phyloP scores from a whole-genome alignment of 345 rosid species.

The Cardiospermum halicacabum region DNA sequence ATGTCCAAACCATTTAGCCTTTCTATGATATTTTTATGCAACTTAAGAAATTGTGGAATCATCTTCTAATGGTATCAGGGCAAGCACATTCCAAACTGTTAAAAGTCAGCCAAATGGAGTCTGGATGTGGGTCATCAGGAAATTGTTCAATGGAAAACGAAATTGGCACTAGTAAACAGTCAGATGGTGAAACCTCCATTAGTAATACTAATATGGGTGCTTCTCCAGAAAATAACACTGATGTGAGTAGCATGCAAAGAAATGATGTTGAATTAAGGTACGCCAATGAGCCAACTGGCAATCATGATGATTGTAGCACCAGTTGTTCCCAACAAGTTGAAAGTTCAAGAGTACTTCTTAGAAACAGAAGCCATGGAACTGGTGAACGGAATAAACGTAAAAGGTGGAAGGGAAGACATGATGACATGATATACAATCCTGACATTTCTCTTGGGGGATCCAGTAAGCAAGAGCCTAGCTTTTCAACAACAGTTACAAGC shows the following conservation, averaged over 20 bases:
- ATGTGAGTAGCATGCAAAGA: slow-evolving; percentile 38
- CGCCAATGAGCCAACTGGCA: slow-evolving; percentile 46
- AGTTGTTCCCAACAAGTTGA: slow-evolving; percentile 58
- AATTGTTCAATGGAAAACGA: slow-evolving; percentile 51
- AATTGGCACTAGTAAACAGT: slow-evolving; percentile 36
- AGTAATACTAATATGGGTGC: slow-evolving; percentile 33
- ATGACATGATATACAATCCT: slow-evolving; percentile 41
- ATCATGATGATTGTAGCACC: slow-evolving; percentile 74
- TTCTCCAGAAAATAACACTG: slow-evolving; percentile 38
- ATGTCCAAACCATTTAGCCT: slow-evolving; percentile 17
- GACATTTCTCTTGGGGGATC: slow-evolving; percentile 36
- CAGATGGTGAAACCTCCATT: slow-evolving; percentile 52
- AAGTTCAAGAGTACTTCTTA: slow-evolving; percentile 35
- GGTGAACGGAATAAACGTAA: slow-evolving; percentile 82
- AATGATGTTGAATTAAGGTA: slow-evolving; percentile 50
- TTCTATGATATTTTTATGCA: slow-evolving; percentile 1
- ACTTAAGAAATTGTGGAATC: slow-evolving; percentile 13
- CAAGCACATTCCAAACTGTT: slow-evolving; percentile 27
- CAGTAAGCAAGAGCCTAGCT: slow-evolving; percentile 32
- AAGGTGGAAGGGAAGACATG: slow-evolving; percentile 87
- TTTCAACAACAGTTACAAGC: slow-evolving; percentile 17
- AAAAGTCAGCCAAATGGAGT: slow-evolving; percentile 39
- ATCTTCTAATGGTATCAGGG: slow-evolving; percentile 26
- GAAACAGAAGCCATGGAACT: slow-evolving; percentile 42
- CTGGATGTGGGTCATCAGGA: slow-evolving; percentile 40